Evolutionary conservation across 805 yeast genomes (phyloP).

Genomic region (Komagataella kurtzmanii): DNA sequence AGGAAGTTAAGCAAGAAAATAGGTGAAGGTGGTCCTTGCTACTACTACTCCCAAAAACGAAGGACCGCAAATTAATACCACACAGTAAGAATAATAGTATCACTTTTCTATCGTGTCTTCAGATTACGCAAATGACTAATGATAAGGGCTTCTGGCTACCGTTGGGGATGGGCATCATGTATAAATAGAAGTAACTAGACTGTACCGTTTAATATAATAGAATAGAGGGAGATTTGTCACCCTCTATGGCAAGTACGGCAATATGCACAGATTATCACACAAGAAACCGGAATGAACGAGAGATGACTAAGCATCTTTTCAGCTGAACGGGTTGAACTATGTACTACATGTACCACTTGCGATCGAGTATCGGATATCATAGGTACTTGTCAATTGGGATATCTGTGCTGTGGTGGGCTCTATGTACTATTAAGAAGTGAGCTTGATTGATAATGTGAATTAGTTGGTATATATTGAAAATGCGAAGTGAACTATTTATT

Average conservation of each 20-base stretch:
- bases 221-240: no score
- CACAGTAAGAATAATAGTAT: not conserved
- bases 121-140: not conserved
- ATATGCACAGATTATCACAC: conserved; percentile 10
- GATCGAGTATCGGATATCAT: no score
- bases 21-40: not conserved
- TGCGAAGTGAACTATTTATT: conserved; percentile 4
- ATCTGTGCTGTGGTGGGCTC: no score
- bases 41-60: not conserved
- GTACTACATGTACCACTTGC: no score
- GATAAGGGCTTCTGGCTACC: not conserved
- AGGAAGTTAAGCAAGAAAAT: not conserved
- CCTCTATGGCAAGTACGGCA: conserved; percentile 23
- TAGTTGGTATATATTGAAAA: not conserved
- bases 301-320: no score
- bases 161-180: not conserved
- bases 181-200: not conserved
- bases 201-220: not conserved
- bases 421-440: conserved; percentile 27
- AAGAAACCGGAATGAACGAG: no score
- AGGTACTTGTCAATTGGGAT: no score
- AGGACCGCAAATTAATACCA: not conserved
- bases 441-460: not conserved
- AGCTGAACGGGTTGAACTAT: no score
- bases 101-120: not conserved